Evolutionary conservation across 345 rosid genomes (phyloP).

Genomic region (Odontarrhena argentea): DNA sequence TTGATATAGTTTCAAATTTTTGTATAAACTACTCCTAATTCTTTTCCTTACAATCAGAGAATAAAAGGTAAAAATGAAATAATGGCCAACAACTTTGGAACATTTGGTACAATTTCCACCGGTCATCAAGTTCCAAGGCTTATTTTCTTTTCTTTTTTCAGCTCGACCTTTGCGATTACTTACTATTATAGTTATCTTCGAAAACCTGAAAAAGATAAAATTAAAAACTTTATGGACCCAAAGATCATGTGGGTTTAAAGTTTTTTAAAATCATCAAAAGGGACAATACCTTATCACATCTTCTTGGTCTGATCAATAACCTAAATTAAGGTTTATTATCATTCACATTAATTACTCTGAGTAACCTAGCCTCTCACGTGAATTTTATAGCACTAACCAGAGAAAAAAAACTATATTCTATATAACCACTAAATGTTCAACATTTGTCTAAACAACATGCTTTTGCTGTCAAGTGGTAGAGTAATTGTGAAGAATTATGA

Average conservation of each 20-base stretch:
- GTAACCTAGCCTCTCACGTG: slow-evolving; percentile 24
- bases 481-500: slow-evolving; percentile 15
- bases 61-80: slow-evolving; percentile 15
- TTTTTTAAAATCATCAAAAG: slow-evolving; percentile 33
- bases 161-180: slow-evolving; percentile 28
- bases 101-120: slow-evolving; percentile 35
- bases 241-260: slow-evolving; percentile 33
- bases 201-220: slow-evolving; percentile 25
- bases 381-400: slow-evolving; percentile 12
- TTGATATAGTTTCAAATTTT: neutral
- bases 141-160: neutral
- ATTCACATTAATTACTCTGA: slow-evolving; percentile 12
- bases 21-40: neutral
- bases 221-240: slow-evolving; percentile 19
- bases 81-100: slow-evolving; percentile 37
- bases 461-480: slow-evolving; percentile 1
- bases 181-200: slow-evolving; percentile 19
- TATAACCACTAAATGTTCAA: neutral
- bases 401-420: neutral
- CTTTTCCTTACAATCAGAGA: neutral
- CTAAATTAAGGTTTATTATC: slow-evolving; percentile 24
- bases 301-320: slow-evolving; percentile 30
- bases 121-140: slow-evolving; percentile 40
- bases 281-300: slow-evolving; percentile 34
- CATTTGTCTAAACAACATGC: slow-evolving; percentile 3